Percentiles rank a stretch among this genome's conserved stretches.
Evolutionary conservation across 768 basidiomycete genomes (phyloP).

Genomic region (Tulasnella sp.): DNA sequence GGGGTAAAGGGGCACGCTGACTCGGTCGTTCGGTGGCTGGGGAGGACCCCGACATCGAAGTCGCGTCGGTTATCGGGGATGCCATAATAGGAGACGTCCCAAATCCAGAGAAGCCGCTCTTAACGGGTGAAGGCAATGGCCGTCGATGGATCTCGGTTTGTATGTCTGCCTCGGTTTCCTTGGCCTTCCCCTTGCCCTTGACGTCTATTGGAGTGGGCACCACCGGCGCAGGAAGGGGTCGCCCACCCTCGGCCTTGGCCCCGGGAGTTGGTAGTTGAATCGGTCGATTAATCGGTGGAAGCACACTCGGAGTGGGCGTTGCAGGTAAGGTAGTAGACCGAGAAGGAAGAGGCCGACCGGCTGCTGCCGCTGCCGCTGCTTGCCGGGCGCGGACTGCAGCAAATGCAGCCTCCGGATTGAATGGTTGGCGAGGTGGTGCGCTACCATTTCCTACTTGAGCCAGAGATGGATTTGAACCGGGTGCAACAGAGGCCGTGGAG

Average conservation of each 20-base stretch:
- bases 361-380: not conserved
- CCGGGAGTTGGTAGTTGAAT: not conserved
- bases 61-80: not conserved
- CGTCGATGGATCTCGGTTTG: not conserved
- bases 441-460: not conserved
- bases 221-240: not conserved
- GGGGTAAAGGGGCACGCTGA: not conserved
- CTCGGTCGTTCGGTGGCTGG: not conserved
- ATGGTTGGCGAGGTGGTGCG: not conserved
- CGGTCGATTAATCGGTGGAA: not conserved
- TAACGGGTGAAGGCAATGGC: not conserved
- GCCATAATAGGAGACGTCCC: not conserved
- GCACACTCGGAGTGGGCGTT: not conserved
- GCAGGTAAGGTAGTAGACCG: not conserved
- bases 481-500: not conserved
- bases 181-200: not conserved
- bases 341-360: not conserved
- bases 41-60: not conserved
- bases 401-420: not conserved
- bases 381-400: conserved; percentile 15
- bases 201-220: not conserved
- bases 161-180: not conserved
- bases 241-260: not conserved
- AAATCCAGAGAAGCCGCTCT: not conserved
- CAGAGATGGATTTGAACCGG: not conserved